phyloP scores from a whole-genome alignment of 2,329 filamentous ascomycete genomes.

The Dothideomycetes sp. region DNA sequence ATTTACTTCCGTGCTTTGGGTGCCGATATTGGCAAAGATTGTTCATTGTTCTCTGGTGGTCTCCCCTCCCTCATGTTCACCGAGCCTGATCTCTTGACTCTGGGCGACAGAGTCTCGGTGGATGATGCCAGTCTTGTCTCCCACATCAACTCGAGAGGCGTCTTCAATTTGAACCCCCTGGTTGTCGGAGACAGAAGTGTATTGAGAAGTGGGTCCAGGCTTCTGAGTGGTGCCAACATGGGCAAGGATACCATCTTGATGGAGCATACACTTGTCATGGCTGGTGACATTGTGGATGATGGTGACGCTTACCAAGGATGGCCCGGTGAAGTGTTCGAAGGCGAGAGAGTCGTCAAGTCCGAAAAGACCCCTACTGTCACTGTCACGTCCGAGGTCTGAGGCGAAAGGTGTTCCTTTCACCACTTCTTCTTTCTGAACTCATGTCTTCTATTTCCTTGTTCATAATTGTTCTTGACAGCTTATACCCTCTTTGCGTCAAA shows the following conservation, averaged over 20 bases:
- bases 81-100: conserved; percentile 46
- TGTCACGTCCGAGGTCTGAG: too few relatives aligned
- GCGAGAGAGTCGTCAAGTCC: neutral
- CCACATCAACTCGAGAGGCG: conserved; percentile 49
- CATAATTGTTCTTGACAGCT: too few relatives aligned
- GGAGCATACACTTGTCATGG: conserved; percentile 51
- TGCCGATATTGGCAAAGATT: conserved; percentile 46
- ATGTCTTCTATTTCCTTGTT: too few relatives aligned
- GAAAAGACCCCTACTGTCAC: neutral
- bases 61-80: conserved; percentile 46
- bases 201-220: conserved; percentile 41
- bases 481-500: too few relatives aligned
- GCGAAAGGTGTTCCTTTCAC: too few relatives aligned
- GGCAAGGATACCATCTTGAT: conserved; percentile 44
- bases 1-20: conserved; percentile 47
- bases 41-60: conserved; percentile 47
- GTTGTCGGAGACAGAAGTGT: conserved; percentile 45
- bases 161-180: conserved; percentile 46
- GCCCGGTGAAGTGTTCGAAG: conserved; percentile 38
- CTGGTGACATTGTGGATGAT: conserved; percentile 46
- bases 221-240: conserved; percentile 47
- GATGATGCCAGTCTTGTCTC: conserved; percentile 49
- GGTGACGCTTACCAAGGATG: conserved; percentile 46
- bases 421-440: too few relatives aligned
- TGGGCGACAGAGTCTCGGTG: conserved; percentile 45